Conservation (phyloP, 371 early-diverging fungal genomes). For the Smittium culicis region DNA sequence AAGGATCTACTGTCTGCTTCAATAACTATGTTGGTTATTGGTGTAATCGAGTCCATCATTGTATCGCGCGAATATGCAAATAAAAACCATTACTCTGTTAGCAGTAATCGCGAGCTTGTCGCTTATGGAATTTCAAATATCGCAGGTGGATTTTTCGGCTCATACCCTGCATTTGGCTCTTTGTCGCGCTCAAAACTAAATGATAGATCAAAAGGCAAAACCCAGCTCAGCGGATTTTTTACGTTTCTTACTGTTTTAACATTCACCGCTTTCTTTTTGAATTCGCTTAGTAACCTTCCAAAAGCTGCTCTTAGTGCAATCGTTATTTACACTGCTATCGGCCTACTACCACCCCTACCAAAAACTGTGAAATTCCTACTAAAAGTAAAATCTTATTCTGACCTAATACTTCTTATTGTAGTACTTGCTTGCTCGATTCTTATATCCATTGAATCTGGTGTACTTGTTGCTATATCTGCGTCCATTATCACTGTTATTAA, state of each 20-base stretch:
- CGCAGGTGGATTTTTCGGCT: slow-evolving; percentile 62
- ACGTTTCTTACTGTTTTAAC: slow-evolving; percentile 55
- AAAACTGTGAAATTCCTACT: slow-evolving; percentile 71
- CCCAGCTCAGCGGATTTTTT: slow-evolving; percentile 78
- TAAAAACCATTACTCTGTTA: slow-evolving; percentile 72
- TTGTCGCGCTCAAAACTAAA: slow-evolving; percentile 78
- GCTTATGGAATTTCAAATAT: slow-evolving; percentile 79
- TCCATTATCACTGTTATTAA: slow-evolving; percentile 78
- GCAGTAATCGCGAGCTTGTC: slow-evolving; percentile 86
- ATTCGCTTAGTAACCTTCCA: slow-evolving; percentile 73
- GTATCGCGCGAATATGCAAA: slow-evolving; percentile 79
- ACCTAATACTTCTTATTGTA: slow-evolving; percentile 57
- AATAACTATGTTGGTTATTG: slow-evolving; percentile 76
- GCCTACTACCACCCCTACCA: slow-evolving; percentile 60
- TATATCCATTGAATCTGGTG: slow-evolving; percentile 80
- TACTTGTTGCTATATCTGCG: slow-evolving; percentile 66
- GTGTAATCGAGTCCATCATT: slow-evolving; percentile 89
- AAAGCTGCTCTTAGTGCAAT: slow-evolving; percentile 69
- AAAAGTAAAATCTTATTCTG: slow-evolving; percentile 71
- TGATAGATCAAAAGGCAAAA: slow-evolving; percentile 71
- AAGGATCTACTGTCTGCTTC: slow-evolving; percentile 49
- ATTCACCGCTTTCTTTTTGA: slow-evolving; percentile 63
- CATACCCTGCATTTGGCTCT: slow-evolving; percentile 81
- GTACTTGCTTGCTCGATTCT: slow-evolving; percentile 71
- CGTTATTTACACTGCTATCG: slow-evolving; percentile 71